These are phyloP conservation scores for Butyriboletus loyo DNA, from an alignment of 768 basidiomycete genomes.

Conservation along the genomic window DNA sequence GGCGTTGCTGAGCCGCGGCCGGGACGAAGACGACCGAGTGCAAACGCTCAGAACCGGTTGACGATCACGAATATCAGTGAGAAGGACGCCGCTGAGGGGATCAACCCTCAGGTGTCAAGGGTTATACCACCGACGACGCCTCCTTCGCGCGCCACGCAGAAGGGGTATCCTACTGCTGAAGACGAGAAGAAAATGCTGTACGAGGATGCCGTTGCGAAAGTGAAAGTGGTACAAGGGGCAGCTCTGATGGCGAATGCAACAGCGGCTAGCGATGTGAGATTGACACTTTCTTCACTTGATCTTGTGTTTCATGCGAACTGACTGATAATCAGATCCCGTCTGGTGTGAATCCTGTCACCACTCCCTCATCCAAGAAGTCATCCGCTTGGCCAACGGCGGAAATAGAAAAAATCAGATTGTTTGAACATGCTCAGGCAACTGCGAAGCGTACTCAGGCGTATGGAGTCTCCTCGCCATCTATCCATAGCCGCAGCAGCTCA, in stretches of 20 bases:
- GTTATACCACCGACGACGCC: slow-evolving; percentile 22
- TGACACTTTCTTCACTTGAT: background rate
- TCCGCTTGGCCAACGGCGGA: slow-evolving; percentile 64
- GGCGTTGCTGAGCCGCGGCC: slow-evolving; percentile 7
- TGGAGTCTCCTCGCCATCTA: slow-evolving; percentile 26
- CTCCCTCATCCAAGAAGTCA: slow-evolving; percentile 14
- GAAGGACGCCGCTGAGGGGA: slow-evolving; percentile 36
- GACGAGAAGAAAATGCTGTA: slow-evolving; percentile 43
- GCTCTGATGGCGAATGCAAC: slow-evolving; percentile 26
- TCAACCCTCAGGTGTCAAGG: slow-evolving; percentile 16
- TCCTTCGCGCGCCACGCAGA: slow-evolving; percentile 24
- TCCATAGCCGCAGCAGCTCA: slow-evolving; percentile 28
- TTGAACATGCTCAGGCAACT: slow-evolving; percentile 63
- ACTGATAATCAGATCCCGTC: slow-evolving; percentile 11
- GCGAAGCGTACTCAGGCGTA: slow-evolving; percentile 55
- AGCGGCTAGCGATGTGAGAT: slow-evolving; percentile 26
- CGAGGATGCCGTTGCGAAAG: slow-evolving; percentile 38
- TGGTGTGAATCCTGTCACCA: background rate
- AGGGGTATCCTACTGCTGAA: slow-evolving; percentile 36
- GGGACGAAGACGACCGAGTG: slow-evolving; percentile 34
- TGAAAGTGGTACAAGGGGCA: slow-evolving; percentile 38
- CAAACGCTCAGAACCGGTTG: slow-evolving; percentile 33
- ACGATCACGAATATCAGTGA: slow-evolving; percentile 44
- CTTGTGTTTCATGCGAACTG: background rate
- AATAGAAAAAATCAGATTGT: slow-evolving; percentile 73